Conservation (phyloP, 2,329 filamentous ascomycete genomes). For the Penicillium italicum region DNA sequence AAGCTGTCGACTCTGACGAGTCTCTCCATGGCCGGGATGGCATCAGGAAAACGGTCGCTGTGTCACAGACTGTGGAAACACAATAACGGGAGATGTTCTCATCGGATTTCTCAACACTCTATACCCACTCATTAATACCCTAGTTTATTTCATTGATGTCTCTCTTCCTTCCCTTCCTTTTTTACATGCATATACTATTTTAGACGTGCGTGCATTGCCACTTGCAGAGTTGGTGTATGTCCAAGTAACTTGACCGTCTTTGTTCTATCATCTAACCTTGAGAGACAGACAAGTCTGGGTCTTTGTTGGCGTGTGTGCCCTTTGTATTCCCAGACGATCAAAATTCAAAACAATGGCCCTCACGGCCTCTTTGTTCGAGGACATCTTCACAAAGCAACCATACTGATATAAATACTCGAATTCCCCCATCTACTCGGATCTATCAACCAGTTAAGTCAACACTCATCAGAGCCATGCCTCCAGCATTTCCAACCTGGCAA, state of each 20-base stretch:
- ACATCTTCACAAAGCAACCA: not conserved
- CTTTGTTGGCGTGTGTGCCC: not conserved
- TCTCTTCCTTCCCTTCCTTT: not conserved
- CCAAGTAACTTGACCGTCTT: not conserved
- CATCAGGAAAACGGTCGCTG: slow-evolving; percentile 21
- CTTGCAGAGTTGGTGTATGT: not conserved
- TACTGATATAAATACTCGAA: not conserved
- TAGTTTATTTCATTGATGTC: slow-evolving; percentile 1
- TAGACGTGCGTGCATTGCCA: too few relatives aligned
- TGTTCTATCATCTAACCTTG: not conserved
- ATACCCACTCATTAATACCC: slow-evolving; percentile 4
- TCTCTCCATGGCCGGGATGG: slow-evolving; percentile 13
- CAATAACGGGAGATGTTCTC: not conserved
- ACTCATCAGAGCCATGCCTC: not conserved
- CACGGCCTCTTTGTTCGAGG: not conserved
- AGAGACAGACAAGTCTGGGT: too few relatives aligned
- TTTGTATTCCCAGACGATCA: not conserved
- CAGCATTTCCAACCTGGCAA: not conserved
- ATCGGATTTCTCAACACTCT: not conserved
- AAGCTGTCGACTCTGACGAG: slow-evolving; percentile 4
- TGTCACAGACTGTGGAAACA: slow-evolving; percentile 18
- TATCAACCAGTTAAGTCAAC: not conserved
- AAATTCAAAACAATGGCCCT: not conserved
- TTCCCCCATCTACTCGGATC: not conserved
- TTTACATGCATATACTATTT: too few relatives aligned